Base-by-base conservation (phyloP, 371 early-diverging fungal species). In the Encephalitozoon cuniculi region DNA sequence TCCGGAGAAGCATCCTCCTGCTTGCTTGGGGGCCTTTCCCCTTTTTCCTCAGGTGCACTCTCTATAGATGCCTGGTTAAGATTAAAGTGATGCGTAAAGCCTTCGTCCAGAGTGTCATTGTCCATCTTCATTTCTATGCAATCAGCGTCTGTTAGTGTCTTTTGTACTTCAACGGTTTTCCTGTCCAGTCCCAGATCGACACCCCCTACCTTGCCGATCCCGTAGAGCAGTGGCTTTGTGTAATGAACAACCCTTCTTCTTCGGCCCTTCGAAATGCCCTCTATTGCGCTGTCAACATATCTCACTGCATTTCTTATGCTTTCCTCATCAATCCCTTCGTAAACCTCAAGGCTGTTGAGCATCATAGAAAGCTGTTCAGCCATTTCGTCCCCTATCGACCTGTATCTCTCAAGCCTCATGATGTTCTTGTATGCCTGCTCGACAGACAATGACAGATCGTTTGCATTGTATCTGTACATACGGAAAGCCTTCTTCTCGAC, bases 201-300 rank as follows among this genome's bases (percentile, higher is more conserved):
- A 0, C 34, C 21, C 12, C 23, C 37, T 21, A 52, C 54, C 32
- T 53, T 51, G n/a, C 23, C 53, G 11, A 40, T 51, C 12, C 40
- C 53, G 37, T 69, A 52, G 18, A 69, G n/a, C 39, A 69, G 26
- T 39, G 70, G 70, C 18, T 40, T 69, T 7, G 39, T 37, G 25
- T 40, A 37, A n/a, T 53, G 52, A 3, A 39, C 54, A 12, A 40
- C 40, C 59, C 37, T 59, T 21, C 12, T 32, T 34, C 59, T 37
- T 28, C 37, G 34, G 12, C 37, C 21, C n/a, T 30, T 32, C 3
- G n/a, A 30, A 30, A 59, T 59, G 1, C 21, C 8, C 12, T 69
- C 54, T 32, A 69, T 69, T 3, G 40, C 40, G 21, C 37, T 69
- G 41, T 69, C 70, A 69, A 54, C 39, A 25, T 54, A 69, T 25